Percentiles rank a stretch among this genome's conserved stretches.
These are phyloP conservation scores for Cryoendolithus antarcticus DNA, from an alignment of 2,329 filamentous ascomycete genomes.

Conservation along the genomic window DNA sequence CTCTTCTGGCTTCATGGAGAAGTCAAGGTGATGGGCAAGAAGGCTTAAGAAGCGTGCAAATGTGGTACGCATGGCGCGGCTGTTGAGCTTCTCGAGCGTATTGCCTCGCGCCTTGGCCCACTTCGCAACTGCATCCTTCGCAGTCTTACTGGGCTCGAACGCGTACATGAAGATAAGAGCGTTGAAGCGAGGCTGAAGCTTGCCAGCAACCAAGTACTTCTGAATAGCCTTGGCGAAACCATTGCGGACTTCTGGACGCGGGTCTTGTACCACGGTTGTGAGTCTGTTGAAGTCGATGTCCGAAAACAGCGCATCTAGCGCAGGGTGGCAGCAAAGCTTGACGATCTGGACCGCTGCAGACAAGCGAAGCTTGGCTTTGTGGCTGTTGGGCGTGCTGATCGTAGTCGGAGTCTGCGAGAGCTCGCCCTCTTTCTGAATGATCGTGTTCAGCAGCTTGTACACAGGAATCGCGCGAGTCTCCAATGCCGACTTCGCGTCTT, in stretches of 20 bases:
- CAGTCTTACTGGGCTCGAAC: slow-evolving; percentile 67
- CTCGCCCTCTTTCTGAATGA: slow-evolving; percentile 68
- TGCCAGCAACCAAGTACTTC: slow-evolving; percentile 70
- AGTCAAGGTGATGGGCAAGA: slow-evolving; percentile 89
- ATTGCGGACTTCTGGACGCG: slow-evolving; percentile 57
- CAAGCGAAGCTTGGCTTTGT: slow-evolving; percentile 70
- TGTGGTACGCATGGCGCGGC: slow-evolving; percentile 61
- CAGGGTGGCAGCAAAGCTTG: slow-evolving; percentile 69
- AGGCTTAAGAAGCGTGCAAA: slow-evolving; percentile 77
- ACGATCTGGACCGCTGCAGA: slow-evolving; percentile 68
- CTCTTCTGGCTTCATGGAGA: slow-evolving; percentile 52
- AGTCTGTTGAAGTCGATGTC: slow-evolving; percentile 68
- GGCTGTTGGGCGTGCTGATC: slow-evolving; percentile 60
- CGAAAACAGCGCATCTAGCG: slow-evolving; percentile 63
- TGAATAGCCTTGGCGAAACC: slow-evolving; percentile 77
- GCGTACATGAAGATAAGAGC: slow-evolving; percentile 81
- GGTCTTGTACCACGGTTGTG: slow-evolving; percentile 70
- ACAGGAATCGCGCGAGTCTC: slow-evolving; percentile 49
- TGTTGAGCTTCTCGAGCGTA: slow-evolving; percentile 43
- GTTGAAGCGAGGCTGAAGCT: slow-evolving; percentile 66
- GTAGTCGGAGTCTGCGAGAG: slow-evolving; percentile 48
- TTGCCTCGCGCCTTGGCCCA: slow-evolving; percentile 78
- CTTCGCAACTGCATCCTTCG: slow-evolving; percentile 65
- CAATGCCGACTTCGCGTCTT: slow-evolving; percentile 29
- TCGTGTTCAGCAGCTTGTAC: slow-evolving; percentile 64